Evolutionary conservation across 202 grass and related monocot species (phyloP), one percentile per base, ranked within the genome.

Genomic region (Alloteropsis angusta): DNA sequence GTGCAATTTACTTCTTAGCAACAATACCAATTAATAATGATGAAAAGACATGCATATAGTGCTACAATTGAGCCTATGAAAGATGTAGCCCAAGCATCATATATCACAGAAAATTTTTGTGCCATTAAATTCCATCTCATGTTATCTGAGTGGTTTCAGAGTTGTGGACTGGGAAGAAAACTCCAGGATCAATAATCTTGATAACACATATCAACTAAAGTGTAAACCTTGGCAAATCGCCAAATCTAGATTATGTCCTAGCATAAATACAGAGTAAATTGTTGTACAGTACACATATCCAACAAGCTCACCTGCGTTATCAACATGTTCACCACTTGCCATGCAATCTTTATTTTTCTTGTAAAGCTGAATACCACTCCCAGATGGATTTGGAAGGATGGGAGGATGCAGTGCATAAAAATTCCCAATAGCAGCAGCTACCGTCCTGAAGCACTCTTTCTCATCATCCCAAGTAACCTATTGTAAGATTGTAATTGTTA

Each of bases 321-420:
- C 82, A 71, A 18, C 39, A 76, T 28, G 15, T 48, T 82, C 76
- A 65, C 54, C 74, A 72, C 34, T 67, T n/a, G 7, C 12, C 54
- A 42, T 47, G 18, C 16, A n/a, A 63, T 66, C 86, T 68, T 70
- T 92, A 74, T 76, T 90, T 92, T 87, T 94, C 85, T 90, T 94
- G 87, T 94, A 97, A 59, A 87, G 84, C 44, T 78, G 83, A 92
- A 97, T 85, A 37, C 87, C 89, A 57, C 77, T 76, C 16, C 95
- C 91, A 69, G 83, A 86, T 68, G 95, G 95, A 89, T 97, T 97
- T 71, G 95, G 95, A 47, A 97, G 85, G 79, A 97, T 88, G 38
- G 95, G 95, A 77, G 95, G 91, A 90, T 97, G 91, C 60, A 97
- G 75, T 19, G 91, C 95, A 16, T 97, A 94, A 78, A 97, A 94